Percentiles rank a stretch among this genome's conserved stretches.
phyloP scores from a whole-genome alignment of 805 yeast species.

The Millerozyma miso region DNA sequence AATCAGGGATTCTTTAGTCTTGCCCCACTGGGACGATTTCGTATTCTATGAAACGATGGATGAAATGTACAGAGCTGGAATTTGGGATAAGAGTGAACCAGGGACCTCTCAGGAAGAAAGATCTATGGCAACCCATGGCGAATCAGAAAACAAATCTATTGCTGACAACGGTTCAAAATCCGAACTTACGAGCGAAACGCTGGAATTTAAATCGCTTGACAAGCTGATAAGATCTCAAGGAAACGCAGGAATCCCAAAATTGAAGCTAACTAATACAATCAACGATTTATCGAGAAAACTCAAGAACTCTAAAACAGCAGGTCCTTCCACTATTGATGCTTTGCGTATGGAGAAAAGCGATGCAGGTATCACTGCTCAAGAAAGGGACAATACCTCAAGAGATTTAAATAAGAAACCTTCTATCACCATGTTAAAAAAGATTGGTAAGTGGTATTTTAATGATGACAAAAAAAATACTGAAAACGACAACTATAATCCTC shows the following conservation, averaged over 20 bases:
- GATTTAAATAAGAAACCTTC: conserved; percentile 12
- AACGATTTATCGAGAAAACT: conserved; percentile 23
- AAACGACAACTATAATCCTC: conserved; percentile 37
- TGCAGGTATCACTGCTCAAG: conserved; percentile 1
- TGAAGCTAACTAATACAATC: conserved; percentile 18
- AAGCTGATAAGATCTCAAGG: background rate
- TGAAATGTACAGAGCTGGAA: conserved; percentile 86
- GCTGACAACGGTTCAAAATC: conserved; percentile 8
- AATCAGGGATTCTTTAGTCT: conserved; percentile 71
- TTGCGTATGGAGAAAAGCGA: conserved; percentile 24
- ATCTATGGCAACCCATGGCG: background rate
- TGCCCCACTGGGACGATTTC: conserved; percentile 87
- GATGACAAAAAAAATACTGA: conserved; percentile 25
- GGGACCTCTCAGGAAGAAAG: background rate
- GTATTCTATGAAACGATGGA: conserved; percentile 60
- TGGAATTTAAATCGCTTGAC: background rate
- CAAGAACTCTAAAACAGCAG: conserved; percentile 20
- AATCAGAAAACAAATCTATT: background rate
- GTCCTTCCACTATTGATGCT: conserved; percentile 19
- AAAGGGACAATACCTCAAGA: conserved; percentile 1
- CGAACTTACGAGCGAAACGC: conserved; percentile 4
- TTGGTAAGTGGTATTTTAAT: conserved; percentile 67
- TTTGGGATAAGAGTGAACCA: conserved; percentile 62
- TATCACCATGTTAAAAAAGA: conserved; percentile 45
- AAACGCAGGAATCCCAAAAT: conserved; percentile 7